Percentiles rank a stretch among this genome's conserved stretches.
Conservation (phyloP, 495 filamentous ascomycete species). For the Aspergillus taichungensis region DNA sequence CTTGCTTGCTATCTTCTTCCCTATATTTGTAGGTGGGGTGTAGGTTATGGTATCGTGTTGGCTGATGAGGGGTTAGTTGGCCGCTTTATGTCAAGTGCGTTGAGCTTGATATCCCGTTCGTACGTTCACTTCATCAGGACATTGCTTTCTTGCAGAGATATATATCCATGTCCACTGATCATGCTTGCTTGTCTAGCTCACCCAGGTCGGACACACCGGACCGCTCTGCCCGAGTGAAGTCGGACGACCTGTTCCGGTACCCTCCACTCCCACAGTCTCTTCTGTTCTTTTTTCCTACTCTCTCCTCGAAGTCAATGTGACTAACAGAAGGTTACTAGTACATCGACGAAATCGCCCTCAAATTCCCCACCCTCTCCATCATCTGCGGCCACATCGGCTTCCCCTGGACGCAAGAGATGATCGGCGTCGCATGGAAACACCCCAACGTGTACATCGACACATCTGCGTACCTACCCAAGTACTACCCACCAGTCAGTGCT, state of each 20-base stretch:
- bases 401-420: slow-evolving; percentile 2
- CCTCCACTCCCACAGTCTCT: too few species aligned
- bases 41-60: too few species aligned
- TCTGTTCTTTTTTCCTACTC: too few species aligned
- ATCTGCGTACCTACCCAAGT: not conserved
- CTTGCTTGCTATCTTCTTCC: too few species aligned
- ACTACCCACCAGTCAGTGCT: too few species aligned
- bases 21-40: too few species aligned
- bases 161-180: too few species aligned
- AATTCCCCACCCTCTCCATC: not conserved
- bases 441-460: slow-evolving; percentile 4
- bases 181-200: not conserved
- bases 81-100: slow-evolving; percentile 4
- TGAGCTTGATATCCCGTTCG: slow-evolving; percentile 2
- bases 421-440: slow-evolving; percentile 3
- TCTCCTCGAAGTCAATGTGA: too few species aligned
- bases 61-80: not conserved
- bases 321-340: too few species aligned
- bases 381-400: slow-evolving; percentile 1
- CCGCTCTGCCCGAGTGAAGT: slow-evolving; percentile 4
- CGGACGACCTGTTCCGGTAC: not conserved
- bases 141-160: not conserved
- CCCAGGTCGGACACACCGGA: slow-evolving; percentile 3
- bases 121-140: not conserved
- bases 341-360: slow-evolving; percentile 2